Evolutionary conservation across 139 green algal species (phyloP).

Genomic region (Chlorella sorokiniana): DNA sequence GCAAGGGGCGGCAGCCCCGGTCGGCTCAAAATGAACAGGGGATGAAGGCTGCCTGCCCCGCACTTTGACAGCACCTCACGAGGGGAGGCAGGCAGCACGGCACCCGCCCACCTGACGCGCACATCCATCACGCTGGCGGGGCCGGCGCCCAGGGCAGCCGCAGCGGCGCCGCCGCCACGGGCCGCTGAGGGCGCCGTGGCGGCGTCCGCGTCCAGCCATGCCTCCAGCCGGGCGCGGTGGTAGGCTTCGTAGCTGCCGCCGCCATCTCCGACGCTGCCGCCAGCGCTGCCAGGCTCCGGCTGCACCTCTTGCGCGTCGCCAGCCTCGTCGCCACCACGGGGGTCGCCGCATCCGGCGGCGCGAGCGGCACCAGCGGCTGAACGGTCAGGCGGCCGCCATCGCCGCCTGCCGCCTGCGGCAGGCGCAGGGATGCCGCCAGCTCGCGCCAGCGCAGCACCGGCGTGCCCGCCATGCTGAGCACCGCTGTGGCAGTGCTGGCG

Average conservation of each 20-base stretch:
- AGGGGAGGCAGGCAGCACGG: not conserved
- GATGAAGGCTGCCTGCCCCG: not conserved
- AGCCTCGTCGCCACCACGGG: not conserved
- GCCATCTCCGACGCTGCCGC: not conserved
- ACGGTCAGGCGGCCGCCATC: not conserved
- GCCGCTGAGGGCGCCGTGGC: not conserved
- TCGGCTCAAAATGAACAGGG: not conserved
- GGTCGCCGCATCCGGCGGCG: not conserved
- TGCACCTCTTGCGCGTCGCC: not conserved
- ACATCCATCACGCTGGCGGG: conserved; percentile 24
- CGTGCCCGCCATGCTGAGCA: conserved; percentile 2
- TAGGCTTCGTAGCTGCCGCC: conserved; percentile 9
- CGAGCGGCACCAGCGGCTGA: not conserved
- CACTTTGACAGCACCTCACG: not conserved
- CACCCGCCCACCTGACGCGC: not conserved
- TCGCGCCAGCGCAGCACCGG: conserved; percentile 25
- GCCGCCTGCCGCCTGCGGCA: not conserved
- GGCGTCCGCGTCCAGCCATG: conserved; percentile 6
- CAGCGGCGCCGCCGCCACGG: not conserved
- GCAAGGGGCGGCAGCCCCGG: not conserved
- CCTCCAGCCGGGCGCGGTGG: conserved; percentile 11
- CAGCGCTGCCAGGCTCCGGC: not conserved
- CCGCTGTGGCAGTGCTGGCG: not conserved
- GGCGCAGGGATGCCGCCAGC: not conserved
- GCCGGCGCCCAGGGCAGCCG: conserved; percentile 3